Conservation (phyloP, 164 flowering plant genomes). For the Warburgia ugandensis region DNA sequence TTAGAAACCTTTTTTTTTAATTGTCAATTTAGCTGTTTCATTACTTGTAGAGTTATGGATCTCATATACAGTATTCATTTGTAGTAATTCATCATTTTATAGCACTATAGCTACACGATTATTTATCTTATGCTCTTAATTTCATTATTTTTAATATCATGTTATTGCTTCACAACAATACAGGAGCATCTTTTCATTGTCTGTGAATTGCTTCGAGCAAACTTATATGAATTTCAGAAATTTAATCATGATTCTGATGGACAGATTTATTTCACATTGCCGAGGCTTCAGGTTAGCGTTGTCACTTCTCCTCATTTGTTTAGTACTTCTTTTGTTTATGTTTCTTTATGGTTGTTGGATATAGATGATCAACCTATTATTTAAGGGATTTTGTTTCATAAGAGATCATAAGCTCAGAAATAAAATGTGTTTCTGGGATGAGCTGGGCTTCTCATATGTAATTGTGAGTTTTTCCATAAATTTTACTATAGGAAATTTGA, state of each 20-base stretch:
- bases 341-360: neutral
- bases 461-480: neutral
- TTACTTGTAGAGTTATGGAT: too few species aligned
- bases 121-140: neutral
- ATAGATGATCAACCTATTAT: too few species aligned
- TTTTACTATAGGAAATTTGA: too few species aligned
- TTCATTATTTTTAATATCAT: neutral
- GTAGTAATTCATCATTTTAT: too few species aligned
- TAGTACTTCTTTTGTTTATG: neutral
- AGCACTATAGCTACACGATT: too few species aligned
- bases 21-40: too few species aligned
- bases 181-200: slow-evolving; percentile 97
- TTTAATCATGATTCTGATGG: slow-evolving; percentile 78
- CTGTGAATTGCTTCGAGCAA: slow-evolving; percentile 83
- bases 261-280: slow-evolving; percentile 60
- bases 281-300: slow-evolving; percentile 63
- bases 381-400: too few species aligned
- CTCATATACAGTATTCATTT: too few species aligned
- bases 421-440: too few species aligned
- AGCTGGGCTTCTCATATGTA: too few species aligned
- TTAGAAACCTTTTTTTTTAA: too few species aligned
- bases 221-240: slow-evolving; percentile 87
- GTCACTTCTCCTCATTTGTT: neutral
- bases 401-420: too few species aligned
- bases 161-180: neutral